Evolutionary conservation across 2,329 filamentous ascomycete species (phyloP), one percentile per base, ranked within the genome.

Genomic region (Didymella pinodella): DNA sequence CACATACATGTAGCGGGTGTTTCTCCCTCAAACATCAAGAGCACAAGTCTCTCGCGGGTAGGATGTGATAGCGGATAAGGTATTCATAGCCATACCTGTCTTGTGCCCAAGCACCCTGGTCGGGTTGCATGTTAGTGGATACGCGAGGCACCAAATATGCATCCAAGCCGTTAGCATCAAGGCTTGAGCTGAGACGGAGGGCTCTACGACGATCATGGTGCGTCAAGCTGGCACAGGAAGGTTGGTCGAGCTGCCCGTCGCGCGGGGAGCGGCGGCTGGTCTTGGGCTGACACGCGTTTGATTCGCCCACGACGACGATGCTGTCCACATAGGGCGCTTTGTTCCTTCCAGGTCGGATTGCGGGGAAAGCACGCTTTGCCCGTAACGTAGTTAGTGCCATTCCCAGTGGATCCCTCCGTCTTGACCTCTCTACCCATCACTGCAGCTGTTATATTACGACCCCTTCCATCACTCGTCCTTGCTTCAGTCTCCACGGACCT

Each of bases 361-460:
- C 74, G 74, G 74, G 73, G 74, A 74, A 75, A 49, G 18, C 38
- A 45, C 59, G 63, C 71, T 66, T 70, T 56, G 48, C 69, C 65
- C 26, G 14, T 62, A 26, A 0, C 14, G 47, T 41, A 2, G 18
- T 34, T 59, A 59, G 56, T 34, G 45, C 20, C 18, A 32, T 49
- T 11, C n/a, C 18, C 25, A 12, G 38, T 49, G 14, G 55, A 58
- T 58, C 50, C 41, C 40, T 29, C 43, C 49, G 55, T 59, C 54
- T 51, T 49, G 57, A 55, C 20, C 52, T 46, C 43, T 45, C 34
- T 57, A 54, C 53, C 50, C 59, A 59, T 49, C 43, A 51, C 59
- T 53, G 63, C 54, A 55, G 57, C 59, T 60, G 59, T 60, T 60
- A 70, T 70, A 72, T 72, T 71, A 64, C 63, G 61, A 62, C 59